Conservation (phyloP, 106 monocot genomes). For the Iris macrosiphon region DNA sequence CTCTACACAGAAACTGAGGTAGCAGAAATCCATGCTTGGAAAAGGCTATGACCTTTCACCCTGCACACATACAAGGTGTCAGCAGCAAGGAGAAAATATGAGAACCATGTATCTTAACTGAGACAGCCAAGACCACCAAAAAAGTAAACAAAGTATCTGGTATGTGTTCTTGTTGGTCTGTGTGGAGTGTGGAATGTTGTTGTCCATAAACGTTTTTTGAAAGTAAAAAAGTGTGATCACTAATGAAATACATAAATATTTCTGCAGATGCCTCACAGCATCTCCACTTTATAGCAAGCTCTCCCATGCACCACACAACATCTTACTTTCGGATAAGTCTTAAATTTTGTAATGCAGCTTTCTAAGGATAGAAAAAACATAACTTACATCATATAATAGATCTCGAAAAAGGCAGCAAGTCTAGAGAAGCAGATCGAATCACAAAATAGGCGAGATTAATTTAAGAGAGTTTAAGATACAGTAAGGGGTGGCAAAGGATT, state of each 20-base stretch:
- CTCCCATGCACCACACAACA: too few relatives aligned
- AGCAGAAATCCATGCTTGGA: constrained; percentile 39
- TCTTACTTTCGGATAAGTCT: too few relatives aligned
- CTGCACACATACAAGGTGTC: constrained; percentile 20
- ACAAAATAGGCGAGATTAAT: too few relatives aligned
- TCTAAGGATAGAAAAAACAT: too few relatives aligned
- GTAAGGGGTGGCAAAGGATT: too few relatives aligned
- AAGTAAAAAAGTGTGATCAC: not conserved
- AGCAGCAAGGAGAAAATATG: not conserved
- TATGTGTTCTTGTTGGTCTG: not conserved
- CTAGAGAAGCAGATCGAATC: too few relatives aligned
- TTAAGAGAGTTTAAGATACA: too few relatives aligned
- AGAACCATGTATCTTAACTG: not conserved
- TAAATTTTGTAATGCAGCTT: too few relatives aligned
- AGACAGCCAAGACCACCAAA: not conserved
- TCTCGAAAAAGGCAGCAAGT: too few relatives aligned
- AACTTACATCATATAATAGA: too few relatives aligned
- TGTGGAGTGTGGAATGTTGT: not conserved
- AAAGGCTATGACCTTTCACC: constrained; percentile 28
- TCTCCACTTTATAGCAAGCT: too few relatives aligned
- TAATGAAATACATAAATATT: not conserved
- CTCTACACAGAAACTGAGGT: constrained; percentile 15
- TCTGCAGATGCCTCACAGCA: too few relatives aligned
- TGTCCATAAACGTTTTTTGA: not conserved
- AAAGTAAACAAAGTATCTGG: not conserved